Evolutionary conservation across 768 basidiomycete genomes (phyloP).

Genomic region (Trametes meyenii): DNA sequence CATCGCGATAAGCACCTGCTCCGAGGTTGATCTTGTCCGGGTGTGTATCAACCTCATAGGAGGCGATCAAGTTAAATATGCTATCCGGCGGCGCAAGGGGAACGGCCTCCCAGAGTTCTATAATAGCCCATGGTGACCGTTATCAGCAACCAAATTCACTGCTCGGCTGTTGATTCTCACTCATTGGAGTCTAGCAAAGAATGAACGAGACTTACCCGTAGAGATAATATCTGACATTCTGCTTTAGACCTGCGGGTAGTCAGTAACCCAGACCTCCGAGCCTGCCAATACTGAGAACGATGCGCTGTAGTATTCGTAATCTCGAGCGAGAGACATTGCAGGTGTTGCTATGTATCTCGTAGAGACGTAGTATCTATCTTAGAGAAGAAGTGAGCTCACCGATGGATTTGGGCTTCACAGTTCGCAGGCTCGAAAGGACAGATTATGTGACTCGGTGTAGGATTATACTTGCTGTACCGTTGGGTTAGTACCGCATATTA

Average conservation of each 20-base stretch:
- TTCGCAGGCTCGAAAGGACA: not conserved
- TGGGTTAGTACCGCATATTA: no score
- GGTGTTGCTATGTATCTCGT: conserved; percentile 48
- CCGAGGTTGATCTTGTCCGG: conserved; percentile 88
- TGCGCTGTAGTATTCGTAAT: no score
- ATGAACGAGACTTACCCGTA: conserved; percentile 47
- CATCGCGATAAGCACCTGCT: conserved; percentile 91
- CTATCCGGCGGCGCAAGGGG: conserved; percentile 88
- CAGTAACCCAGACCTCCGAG: no score
- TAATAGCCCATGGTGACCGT: no score
- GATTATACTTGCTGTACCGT: no score
- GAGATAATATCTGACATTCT: conserved; percentile 45
- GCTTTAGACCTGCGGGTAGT: conserved; percentile 49
- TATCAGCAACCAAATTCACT: conserved; percentile 14
- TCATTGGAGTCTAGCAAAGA: not conserved
- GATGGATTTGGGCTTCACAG: no score
- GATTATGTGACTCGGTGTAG: conserved; percentile 12
- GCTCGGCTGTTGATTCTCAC: conserved; percentile 14
- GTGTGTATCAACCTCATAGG: conserved; percentile 80
- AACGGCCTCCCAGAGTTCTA: conserved; percentile 76
- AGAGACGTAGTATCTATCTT: no score
- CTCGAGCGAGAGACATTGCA: no score
- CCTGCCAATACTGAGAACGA: no score
- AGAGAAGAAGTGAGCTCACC: no score
- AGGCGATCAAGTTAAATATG: conserved; percentile 89